These are phyloP conservation scores for Poronia punctata DNA, from an alignment of 495 filamentous ascomycete genomes.

Conservation along the genomic window DNA sequence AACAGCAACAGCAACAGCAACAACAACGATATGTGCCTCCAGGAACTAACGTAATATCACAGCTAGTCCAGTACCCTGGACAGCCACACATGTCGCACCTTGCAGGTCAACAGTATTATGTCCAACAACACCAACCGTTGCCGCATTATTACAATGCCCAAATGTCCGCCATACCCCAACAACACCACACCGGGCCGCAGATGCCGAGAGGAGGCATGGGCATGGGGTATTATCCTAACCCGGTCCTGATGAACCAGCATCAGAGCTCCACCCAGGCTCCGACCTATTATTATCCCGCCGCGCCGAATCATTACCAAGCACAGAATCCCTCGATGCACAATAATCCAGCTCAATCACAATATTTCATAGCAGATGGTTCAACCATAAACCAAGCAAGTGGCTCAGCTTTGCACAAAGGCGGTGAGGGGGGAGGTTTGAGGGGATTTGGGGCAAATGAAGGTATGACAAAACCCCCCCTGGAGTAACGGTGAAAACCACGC, in stretches of 20 bases:
- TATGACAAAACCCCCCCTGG: constrained; percentile 1
- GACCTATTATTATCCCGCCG: constrained; percentile 35
- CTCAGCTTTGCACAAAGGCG: constrained; percentile 13
- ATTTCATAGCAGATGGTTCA: constrained; percentile 17
- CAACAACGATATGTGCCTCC: constrained; percentile 36
- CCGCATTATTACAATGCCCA: constrained; percentile 32
- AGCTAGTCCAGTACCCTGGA: constrained; percentile 38
- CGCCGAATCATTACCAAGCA: constrained; percentile 22
- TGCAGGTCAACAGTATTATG: constrained; percentile 33
- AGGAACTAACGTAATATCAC: constrained; percentile 34
- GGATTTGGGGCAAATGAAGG: constrained; percentile 3
- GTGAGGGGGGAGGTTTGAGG: constrained; percentile 1
- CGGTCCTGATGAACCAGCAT: constrained; percentile 31
- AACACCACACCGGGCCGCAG: constrained; percentile 21
- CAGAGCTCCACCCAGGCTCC: constrained; percentile 18
- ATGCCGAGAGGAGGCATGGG: constrained; percentile 25
- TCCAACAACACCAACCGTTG: constrained; percentile 34
- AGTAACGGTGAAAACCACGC: not conserved
- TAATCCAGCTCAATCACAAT: constrained; percentile 28
- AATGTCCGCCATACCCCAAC: constrained; percentile 20
- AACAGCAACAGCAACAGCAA: constrained; percentile 31
- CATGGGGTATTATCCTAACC: constrained; percentile 31
- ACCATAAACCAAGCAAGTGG: constrained; percentile 7
- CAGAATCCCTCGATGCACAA: constrained; percentile 22
- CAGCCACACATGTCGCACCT: constrained; percentile 28